Evolutionary conservation across 1,284 basidiomycete species (phyloP), one percentile per base, ranked within the genome.

Genomic region (Ganoderma multipileum): DNA sequence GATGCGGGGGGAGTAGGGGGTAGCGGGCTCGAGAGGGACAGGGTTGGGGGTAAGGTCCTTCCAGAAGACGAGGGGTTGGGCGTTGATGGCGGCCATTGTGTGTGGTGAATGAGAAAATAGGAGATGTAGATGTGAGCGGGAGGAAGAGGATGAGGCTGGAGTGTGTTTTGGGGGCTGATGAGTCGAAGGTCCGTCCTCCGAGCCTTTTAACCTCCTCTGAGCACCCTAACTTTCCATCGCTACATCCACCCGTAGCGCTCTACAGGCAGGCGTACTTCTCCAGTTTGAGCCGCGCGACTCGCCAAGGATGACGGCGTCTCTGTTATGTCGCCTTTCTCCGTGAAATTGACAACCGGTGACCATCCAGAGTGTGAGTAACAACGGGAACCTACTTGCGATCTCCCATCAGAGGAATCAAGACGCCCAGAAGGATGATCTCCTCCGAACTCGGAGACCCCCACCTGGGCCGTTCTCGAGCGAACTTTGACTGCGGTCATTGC

Each of bases 1-100:
- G n/a, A 75, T 65, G 18, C 69, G 72, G 28, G 63, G 66, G 41
- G 66, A 67, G 57, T 59, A 63, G 8, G 63, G 62, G 12, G 66
- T 68, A 12, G 66, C 63, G 28, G 66, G 66, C n/a, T 68, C 58
- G 3, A 68, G 57, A 28, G 44, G 52, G 18, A 59, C 26, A 7
- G 66, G 58, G 50, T 55, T 6, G 23, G 66, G 66, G 11, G 57
- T 55, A 28, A 68, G 66, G 47, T 68, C 63, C 58, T 64, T 68
- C 66, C 66, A 68, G 63, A 68, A 64, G 14, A 64, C 66, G 38
- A 68, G 62, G 38, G 66, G 66, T 18, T 64, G 62, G 18, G 42
- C 50, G 33, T 59, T 59, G 18, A 38, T 39, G 1, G 42, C 41
- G 16, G 61, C 8, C 66, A 67, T 67, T 12, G 54, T 50, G 41